Evolutionary conservation across 108 stramenopile species (phyloP), one percentile per base, ranked within the genome.

Genomic region (Conticribra guillardii): DNA sequence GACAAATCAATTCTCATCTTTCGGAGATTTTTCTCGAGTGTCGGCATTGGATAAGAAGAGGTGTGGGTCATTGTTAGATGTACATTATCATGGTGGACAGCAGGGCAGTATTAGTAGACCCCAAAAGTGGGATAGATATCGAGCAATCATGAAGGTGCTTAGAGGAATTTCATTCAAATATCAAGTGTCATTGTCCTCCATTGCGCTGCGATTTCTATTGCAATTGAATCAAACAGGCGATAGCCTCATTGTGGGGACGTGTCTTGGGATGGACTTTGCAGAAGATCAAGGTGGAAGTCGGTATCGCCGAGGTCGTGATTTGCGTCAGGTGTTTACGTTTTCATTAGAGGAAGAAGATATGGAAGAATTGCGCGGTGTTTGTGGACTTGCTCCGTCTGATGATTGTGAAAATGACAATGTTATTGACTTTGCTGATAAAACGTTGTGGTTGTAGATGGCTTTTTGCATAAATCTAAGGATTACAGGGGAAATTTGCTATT

Each of bases 321-420:
- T 88, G 47, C 87, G 89, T 19, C 52, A 87, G 51, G 86, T 86
- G 1, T 89, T 92, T 73, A 74, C 66, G 47, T 92, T 92, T 74
- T 61, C 70, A 29, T 51, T 92, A 49, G 89, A 89, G 51, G 86
- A 88, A 24, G 83, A 89, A 27, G 91, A 92, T 60, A 76, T 84
- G 79, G 64, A 82, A 22, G 57, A 52, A 28, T 32, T 90, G 17
- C 66, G 75, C 63, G 33, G 71, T 30, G 47, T 80, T 34, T 55
- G 73, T 44, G 75, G 69, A 37, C 21, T 74, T 19, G 27, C 60
- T 4, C 16, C 37, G 1, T 21, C 46, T n/a, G 24, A 8, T 53
- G 28, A 55, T 48, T 28, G 14, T 24, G 52, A 67, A 23, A 49
- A n/a, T 16, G 64, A 34, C 21, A 57, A 60, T 30, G 16, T 31